phyloP scores from a whole-genome alignment of 2,329 filamentous ascomycete species.

The Colletotrichum liaoningense region DNA sequence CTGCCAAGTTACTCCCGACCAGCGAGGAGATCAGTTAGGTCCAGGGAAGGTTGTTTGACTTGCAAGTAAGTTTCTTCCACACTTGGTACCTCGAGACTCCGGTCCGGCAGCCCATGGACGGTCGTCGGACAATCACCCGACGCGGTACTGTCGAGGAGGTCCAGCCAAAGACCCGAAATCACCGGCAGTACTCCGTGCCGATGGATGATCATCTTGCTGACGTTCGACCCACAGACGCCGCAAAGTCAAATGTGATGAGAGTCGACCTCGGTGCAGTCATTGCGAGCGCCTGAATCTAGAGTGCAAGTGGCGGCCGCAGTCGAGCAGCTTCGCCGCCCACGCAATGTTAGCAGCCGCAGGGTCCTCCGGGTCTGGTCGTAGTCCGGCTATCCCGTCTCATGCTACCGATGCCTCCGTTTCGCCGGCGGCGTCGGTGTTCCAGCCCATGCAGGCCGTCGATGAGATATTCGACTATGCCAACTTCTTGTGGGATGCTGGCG shows the following conservation, averaged over 20 bases:
- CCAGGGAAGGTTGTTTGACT: conserved; percentile 58
- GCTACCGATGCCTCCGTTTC: conserved; percentile 42
- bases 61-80: conserved; percentile 51
- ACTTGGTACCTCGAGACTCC: background rate
- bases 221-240: conserved; percentile 50
- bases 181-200: background rate
- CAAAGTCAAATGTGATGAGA: conserved; percentile 67
- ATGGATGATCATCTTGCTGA: background rate
- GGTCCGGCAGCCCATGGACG: background rate
- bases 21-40: conserved; percentile 38
- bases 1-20: conserved; percentile 28
- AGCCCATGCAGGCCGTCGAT: conserved; percentile 48
- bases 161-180: background rate
- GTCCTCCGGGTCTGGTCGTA: conserved; percentile 38
- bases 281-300: conserved; percentile 65
- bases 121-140: background rate
- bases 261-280: conserved; percentile 62
- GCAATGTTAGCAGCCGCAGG: conserved; percentile 37
- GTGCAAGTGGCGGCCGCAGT: conserved; percentile 59
- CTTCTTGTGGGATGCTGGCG: conserved; percentile 59
- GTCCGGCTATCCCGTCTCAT: conserved; percentile 39
- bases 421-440: conserved; percentile 40
- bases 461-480: conserved; percentile 60
- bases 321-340: conserved; percentile 7
- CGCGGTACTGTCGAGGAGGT: background rate